Percentiles rank a stretch among this genome's conserved stretches.
Conservation (phyloP, 345 rosid species). For the Murraya koenigii region DNA sequence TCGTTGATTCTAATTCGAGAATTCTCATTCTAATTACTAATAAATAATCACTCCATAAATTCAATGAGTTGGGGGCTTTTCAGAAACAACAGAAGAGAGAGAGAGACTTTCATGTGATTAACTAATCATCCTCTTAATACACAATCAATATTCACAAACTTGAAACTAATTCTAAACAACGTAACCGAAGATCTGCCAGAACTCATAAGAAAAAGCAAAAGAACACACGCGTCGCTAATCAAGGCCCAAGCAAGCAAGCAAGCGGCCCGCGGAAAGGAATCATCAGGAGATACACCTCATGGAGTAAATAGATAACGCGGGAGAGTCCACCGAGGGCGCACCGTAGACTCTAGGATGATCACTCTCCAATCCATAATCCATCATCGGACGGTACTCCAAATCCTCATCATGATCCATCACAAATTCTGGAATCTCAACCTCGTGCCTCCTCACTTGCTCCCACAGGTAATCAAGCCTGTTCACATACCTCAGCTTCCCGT, state of each 20-base stretch:
- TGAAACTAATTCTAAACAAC: no score
- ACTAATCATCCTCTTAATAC: neutral
- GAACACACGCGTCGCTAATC: neutral
- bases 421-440: constrained; percentile 69
- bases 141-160: neutral
- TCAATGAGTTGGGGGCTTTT: no score
- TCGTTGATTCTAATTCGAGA: no score
- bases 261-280: no score
- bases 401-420: constrained; percentile 74
- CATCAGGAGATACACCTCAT: constrained; percentile 61
- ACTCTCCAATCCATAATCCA: constrained; percentile 74
- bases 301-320: constrained; percentile 49
- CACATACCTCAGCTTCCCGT: constrained; percentile 62
- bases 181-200: no score
- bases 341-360: constrained; percentile 57
- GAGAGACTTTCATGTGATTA: no score
- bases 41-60: no score
- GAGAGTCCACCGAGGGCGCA: constrained; percentile 46
- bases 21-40: no score
- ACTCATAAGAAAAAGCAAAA: neutral
- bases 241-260: neutral
- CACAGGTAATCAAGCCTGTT: constrained; percentile 69
- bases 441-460: constrained; percentile 74
- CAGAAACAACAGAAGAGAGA: no score
- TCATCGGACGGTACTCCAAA: constrained; percentile 69